These are phyloP conservation scores for Phaeosphaeria sp. DNA, from an alignment of 2,329 filamentous ascomycete genomes.

Conservation along the genomic window DNA sequence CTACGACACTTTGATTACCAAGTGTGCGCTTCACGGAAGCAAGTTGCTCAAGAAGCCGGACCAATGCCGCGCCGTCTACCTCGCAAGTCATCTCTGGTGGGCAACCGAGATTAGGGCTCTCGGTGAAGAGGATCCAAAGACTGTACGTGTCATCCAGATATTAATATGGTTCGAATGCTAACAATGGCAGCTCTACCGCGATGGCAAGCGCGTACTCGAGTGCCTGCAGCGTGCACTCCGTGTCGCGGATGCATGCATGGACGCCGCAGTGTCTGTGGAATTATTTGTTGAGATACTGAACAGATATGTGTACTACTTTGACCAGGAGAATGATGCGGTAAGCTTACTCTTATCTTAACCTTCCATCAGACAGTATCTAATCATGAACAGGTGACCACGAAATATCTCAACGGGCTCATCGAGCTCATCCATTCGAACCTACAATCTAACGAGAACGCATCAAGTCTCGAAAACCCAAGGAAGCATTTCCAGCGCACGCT, in stretches of 20 bases:
- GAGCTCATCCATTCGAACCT: slow-evolving; percentile 98
- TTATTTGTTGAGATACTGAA: slow-evolving; percentile 98
- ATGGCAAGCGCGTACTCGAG: slow-evolving; percentile 95
- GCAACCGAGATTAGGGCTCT: slow-evolving; percentile 81
- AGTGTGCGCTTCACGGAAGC: slow-evolving; percentile 94
- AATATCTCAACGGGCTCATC: slow-evolving; percentile 97
- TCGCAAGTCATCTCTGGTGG: slow-evolving; percentile 98
- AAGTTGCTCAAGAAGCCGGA: slow-evolving; percentile 98
- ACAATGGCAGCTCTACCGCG: slow-evolving; percentile 76
- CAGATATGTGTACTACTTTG: slow-evolving; percentile 98
- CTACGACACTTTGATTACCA: slow-evolving; percentile 98
- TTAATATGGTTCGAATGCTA: slow-evolving; percentile 13
- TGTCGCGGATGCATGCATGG: slow-evolving; percentile 98
- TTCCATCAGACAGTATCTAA: slow-evolving; percentile 8
- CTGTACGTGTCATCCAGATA: slow-evolving; percentile 61
- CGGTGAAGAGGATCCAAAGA: slow-evolving; percentile 80
- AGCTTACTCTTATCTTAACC: slow-evolving; percentile 31
- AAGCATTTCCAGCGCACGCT: slow-evolving; percentile 95
- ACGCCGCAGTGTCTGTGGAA: slow-evolving; percentile 94
- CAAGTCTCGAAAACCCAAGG: slow-evolving; percentile 84
- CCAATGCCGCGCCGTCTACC: slow-evolving; percentile 94
- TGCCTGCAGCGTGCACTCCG: slow-evolving; percentile 93
- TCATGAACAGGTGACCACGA: slow-evolving; percentile 77
- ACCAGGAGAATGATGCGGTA: slow-evolving; percentile 96
- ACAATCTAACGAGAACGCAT: slow-evolving; percentile 81